Evolutionary conservation across 805 yeast species (phyloP).

Genomic region (Pichia sporocuriosa): DNA sequence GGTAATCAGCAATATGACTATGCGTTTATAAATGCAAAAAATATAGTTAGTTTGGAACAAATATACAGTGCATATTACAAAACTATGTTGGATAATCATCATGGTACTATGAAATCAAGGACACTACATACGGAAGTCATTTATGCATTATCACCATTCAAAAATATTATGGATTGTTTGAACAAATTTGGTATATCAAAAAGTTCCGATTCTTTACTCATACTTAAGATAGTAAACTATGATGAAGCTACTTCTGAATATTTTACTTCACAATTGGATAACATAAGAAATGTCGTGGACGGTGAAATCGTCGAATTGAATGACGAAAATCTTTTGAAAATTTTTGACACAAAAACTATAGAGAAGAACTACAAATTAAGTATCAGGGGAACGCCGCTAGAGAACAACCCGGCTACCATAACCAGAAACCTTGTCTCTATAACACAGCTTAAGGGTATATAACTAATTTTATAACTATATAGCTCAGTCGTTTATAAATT

Average conservation of each 20-base stretch:
- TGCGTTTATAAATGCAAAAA: conserved; percentile 58
- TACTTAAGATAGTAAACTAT: conserved; percentile 39
- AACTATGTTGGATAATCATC: conserved; percentile 45
- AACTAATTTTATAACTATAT: too few species aligned
- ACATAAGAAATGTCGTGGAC: conserved; percentile 20
- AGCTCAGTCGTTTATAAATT: not conserved
- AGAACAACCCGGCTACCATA: conserved; percentile 16
- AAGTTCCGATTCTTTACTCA: conserved; percentile 38
- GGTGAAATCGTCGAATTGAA: conserved; percentile 32
- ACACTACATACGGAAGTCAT: conserved; percentile 67
- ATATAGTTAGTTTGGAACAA: conserved; percentile 56
- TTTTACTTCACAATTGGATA: conserved; percentile 11
- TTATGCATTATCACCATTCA: conserved; percentile 60
- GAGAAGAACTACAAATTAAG: conserved; percentile 24
- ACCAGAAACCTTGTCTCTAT: conserved; percentile 21
- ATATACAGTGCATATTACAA: conserved; percentile 53
- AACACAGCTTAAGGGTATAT: conserved; percentile 28
- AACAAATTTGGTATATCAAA: conserved; percentile 63
- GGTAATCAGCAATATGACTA: conserved; percentile 47
- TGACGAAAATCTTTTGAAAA: conserved; percentile 27
- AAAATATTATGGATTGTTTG: conserved; percentile 66
- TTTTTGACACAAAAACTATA: conserved; percentile 28
- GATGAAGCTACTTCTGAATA: conserved; percentile 12
- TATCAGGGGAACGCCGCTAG: conserved; percentile 8
- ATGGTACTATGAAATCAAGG: conserved; percentile 50